Evolutionary conservation across 148 eudicot species (phyloP), one percentile per base, ranked within the genome.

Genomic region (Hydrangea macrophylla): DNA sequence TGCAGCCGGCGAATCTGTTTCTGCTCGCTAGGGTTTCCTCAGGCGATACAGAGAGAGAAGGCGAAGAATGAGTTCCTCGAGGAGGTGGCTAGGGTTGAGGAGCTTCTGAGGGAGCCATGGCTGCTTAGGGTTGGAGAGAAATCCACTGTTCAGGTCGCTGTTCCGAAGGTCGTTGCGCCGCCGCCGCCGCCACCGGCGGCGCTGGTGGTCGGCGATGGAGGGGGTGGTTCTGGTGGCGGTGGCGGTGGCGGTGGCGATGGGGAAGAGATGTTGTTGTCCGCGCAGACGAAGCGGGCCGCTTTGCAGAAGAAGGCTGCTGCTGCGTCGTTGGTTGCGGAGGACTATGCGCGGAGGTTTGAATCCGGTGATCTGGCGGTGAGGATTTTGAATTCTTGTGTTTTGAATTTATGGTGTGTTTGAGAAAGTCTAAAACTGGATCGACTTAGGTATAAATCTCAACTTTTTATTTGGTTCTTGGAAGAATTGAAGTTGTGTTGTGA

Each of bases 281-380:
- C 92, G 28, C 94, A 88, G 88, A 83, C 80, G 2, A 93, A 88
- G 84, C 85, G 98, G 0, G 85, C 76, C 2, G 92, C 85, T 2
- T 42, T 90, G 83, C 97, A 86, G 86, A 88, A 78, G 80, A 81
- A 77, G 70, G 98, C 96, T 3, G 96, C 92, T 13, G 89, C 81
- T 7, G 89, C 88, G 7, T 86, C 96, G 2, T 0, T 88, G 77
- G 90, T 75, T 11, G 92, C 92, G 0, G 97, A 94, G 91, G 92
- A 94, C 77, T 86, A 81, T 22, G 98, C 88, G 0, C 68, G 87
- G 31, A 59, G 82, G 73, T 84, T 91, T 55, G 97, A 88, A 80
- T 73, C 85, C 18, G 97, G 97, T 8, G 77, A 75, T 70, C 61
- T 78, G 74, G 62, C 65, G 86, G 89, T 88, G 60, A 58, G 67